These are phyloP conservation scores for Sapria himalayana DNA, from an alignment of 345 rosid genomes.

Conservation along the genomic window DNA sequence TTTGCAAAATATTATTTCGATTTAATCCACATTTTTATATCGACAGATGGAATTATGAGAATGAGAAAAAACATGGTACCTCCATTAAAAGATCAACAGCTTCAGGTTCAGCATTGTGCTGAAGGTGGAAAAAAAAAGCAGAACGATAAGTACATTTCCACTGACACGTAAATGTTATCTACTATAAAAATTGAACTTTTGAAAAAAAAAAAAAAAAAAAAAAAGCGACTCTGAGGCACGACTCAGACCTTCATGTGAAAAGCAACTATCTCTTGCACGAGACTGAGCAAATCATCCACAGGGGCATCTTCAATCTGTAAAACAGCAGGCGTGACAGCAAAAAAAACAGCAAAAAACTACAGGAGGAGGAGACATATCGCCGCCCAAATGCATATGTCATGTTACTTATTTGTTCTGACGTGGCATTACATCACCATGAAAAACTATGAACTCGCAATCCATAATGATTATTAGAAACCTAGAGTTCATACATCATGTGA, in stretches of 20 bases:
- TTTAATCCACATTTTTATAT: too few species aligned
- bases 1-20: too few species aligned
- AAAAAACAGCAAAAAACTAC: constrained; percentile 4
- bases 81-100: constrained; percentile 97
- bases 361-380: background rate
- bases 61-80: constrained; percentile 12
- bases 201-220: too few species aligned
- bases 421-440: too few species aligned
- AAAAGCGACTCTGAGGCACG: too few species aligned
- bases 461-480: too few species aligned
- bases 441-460: too few species aligned
- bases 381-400: background rate
- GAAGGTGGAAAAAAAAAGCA: constrained; percentile 11
- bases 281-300: constrained; percentile 52
- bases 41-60: background rate
- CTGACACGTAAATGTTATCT: too few species aligned
- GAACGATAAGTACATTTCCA: constrained; percentile 5
- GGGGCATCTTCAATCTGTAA: constrained; percentile 45
- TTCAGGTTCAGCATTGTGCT: constrained; percentile 98
- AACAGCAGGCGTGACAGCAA: constrained; percentile 5
- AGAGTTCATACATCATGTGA: too few species aligned
- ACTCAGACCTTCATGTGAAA: constrained; percentile 77
- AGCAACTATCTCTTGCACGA: constrained; percentile 72
- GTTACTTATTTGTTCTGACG: too few species aligned
- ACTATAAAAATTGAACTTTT: too few species aligned